Evolutionary conservation across 768 basidiomycete species (phyloP).

Genomic region (Phanerochaete carnosa): DNA sequence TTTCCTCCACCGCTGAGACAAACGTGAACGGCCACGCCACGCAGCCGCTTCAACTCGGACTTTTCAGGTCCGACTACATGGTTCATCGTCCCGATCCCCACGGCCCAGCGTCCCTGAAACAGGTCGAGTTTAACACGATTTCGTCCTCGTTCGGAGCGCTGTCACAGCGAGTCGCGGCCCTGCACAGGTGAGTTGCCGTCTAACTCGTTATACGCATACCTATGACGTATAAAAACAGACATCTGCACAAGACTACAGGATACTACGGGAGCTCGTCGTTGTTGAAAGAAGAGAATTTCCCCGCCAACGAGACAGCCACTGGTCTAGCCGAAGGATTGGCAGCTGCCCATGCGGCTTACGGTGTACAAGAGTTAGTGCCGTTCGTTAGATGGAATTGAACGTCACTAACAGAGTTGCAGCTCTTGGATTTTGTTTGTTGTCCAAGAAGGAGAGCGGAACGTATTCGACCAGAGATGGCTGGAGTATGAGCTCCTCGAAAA

Average conservation of each 20-base stretch:
- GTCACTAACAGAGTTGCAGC: conserved; percentile 22
- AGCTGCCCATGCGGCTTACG: conserved; percentile 75
- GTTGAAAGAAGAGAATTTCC: conserved; percentile 57
- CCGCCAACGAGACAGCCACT: conserved; percentile 65
- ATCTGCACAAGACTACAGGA: conserved; percentile 58
- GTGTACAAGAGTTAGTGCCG: conserved; percentile 43
- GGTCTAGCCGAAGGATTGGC: conserved; percentile 76
- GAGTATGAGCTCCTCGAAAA: conserved; percentile 83
- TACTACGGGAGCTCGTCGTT: conserved; percentile 62
- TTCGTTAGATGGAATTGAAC: not conserved
- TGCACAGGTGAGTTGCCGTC: conserved; percentile 63
- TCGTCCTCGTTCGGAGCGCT: conserved; percentile 87
- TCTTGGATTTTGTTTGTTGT: conserved; percentile 82
- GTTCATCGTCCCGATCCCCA: conserved; percentile 52
- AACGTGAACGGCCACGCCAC: conserved; percentile 33
- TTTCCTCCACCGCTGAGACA: not conserved
- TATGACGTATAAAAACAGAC: conserved; percentile 38
- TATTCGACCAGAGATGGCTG: conserved; percentile 89
- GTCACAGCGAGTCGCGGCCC: conserved; percentile 58
- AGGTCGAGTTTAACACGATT: conserved; percentile 98
- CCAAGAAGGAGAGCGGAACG: conserved; percentile 84
- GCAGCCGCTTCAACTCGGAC: conserved; percentile 80
- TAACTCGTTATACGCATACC: not conserved
- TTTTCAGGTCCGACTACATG: conserved; percentile 95
- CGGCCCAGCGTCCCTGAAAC: conserved; percentile 59